Evolutionary conservation across 75 land plant genomes (phyloP).

Genomic region (Larix kaempferi): DNA sequence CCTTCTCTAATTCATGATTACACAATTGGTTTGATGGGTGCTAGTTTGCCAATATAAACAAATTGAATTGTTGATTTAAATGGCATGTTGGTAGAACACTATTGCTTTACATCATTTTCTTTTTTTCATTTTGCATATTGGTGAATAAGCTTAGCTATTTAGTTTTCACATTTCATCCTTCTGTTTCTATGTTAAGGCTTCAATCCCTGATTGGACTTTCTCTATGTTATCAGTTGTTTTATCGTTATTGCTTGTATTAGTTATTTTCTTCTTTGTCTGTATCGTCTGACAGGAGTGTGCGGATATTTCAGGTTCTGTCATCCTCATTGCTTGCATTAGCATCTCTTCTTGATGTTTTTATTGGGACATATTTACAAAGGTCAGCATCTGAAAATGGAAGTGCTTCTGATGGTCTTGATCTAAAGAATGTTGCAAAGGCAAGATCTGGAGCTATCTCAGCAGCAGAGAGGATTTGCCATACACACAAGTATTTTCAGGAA

Average conservation of each 20-base stretch:
- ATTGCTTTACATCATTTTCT: not conserved
- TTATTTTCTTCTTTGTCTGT: not conserved
- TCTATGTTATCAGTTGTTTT: not conserved
- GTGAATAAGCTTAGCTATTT: not conserved
- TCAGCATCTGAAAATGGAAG: constrained; percentile 28
- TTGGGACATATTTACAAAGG: constrained; percentile 23
- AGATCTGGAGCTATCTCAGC: constrained; percentile 36
- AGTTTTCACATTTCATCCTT: not conserved
- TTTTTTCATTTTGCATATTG: not conserved
- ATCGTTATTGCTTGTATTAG: constrained; percentile 8
- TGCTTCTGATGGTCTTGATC: constrained; percentile 17
- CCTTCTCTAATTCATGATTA: not conserved
- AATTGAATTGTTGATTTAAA: not conserved
- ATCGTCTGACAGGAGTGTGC: not conserved
- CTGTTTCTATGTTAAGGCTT: not conserved
- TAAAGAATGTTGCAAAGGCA: constrained; percentile 55
- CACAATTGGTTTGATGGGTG: not conserved
- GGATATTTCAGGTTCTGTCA: constrained; percentile 60
- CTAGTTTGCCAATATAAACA: not conserved
- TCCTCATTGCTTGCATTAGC: constrained; percentile 86
- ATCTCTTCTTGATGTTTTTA: constrained; percentile 66
- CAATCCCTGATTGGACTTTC: not conserved
- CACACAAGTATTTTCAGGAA: constrained; percentile 62
- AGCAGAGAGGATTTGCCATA: constrained; percentile 53
- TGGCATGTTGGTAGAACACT: not conserved